Conservation (phyloP, 2,329 filamentous ascomycete species). For the Fusarium dimerum region DNA sequence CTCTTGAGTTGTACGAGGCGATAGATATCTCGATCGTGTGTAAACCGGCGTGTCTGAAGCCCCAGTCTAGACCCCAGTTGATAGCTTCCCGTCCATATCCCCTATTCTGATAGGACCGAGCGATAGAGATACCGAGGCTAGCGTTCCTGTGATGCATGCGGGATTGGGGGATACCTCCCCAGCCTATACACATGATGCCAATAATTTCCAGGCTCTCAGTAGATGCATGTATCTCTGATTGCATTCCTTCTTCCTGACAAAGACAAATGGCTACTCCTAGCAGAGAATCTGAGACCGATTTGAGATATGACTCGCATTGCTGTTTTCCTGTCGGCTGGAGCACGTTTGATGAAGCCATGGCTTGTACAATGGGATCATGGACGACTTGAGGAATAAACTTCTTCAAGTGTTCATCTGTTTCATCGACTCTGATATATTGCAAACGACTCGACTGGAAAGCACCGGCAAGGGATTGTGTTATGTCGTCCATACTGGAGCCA, state of each 20-base stretch:
- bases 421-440: constrained; percentile 10
- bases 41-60: constrained; percentile 43
- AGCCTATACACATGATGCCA: constrained; percentile 16
- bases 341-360: constrained; percentile 4
- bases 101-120: constrained; percentile 35
- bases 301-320: constrained; percentile 5
- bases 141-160: constrained; percentile 14
- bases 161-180: constrained; percentile 5
- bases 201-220: constrained; percentile 6
- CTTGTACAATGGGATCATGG: constrained; percentile 12
- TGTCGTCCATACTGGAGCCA: constrained; percentile 2
- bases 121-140: constrained; percentile 38
- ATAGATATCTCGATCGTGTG: constrained; percentile 44
- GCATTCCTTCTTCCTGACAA: constrained; percentile 1
- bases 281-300: constrained; percentile 9
- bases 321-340: constrained; percentile 9
- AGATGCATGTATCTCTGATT: neutral
- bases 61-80: constrained; percentile 47
- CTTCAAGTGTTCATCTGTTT: constrained; percentile 5
- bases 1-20: constrained; percentile 45
- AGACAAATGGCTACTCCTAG: constrained; percentile 13
- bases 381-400: constrained; percentile 8
- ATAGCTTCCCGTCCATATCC: constrained; percentile 51
- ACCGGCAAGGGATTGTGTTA: constrained; percentile 6
- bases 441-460: constrained; percentile 11